Percentiles rank a stretch among this genome's conserved stretches.
phyloP scores from a whole-genome alignment of 345 rosid genomes.

The Lenwebbia sp. region DNA sequence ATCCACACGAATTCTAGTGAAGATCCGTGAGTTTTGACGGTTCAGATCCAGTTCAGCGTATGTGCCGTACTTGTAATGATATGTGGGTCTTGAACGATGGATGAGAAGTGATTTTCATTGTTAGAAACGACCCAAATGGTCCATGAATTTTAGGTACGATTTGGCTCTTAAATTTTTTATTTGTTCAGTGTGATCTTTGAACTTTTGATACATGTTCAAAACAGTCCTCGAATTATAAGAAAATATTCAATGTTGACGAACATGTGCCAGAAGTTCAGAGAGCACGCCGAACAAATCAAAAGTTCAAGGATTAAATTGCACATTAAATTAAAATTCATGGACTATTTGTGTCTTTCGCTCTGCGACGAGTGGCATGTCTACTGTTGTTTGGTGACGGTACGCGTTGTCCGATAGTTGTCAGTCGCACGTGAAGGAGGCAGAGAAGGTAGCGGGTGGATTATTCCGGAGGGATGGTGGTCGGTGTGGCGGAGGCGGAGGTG shows the following conservation, averaged over 20 bases:
- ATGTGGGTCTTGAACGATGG: background rate
- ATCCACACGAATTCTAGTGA: background rate
- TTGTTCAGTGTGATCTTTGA: too few species aligned
- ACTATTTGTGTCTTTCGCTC: too few species aligned
- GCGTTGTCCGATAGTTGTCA: background rate
- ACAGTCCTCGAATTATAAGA: too few species aligned
- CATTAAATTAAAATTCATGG: too few species aligned
- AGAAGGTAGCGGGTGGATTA: background rate
- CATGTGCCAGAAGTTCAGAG: too few species aligned
- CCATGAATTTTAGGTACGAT: too few species aligned
- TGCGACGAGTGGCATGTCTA: background rate
- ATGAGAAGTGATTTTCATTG: background rate
- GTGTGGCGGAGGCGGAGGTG: background rate
- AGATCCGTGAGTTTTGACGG: background rate
- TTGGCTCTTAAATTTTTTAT: fast-evolving
- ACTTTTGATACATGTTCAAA: too few species aligned
- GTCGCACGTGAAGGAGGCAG: background rate
- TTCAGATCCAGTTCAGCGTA: background rate
- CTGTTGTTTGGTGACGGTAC: background rate
- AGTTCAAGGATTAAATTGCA: too few species aligned
- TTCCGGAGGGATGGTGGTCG: background rate
- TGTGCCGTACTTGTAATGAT: background rate
- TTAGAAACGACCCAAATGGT: too few species aligned
- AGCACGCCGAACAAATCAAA: too few species aligned
- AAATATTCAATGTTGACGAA: too few species aligned